Percentiles rank a stretch among this genome's conserved stretches.
Evolutionary conservation across 305 asterid species (phyloP).

Genomic region (Coffea humblotiana): DNA sequence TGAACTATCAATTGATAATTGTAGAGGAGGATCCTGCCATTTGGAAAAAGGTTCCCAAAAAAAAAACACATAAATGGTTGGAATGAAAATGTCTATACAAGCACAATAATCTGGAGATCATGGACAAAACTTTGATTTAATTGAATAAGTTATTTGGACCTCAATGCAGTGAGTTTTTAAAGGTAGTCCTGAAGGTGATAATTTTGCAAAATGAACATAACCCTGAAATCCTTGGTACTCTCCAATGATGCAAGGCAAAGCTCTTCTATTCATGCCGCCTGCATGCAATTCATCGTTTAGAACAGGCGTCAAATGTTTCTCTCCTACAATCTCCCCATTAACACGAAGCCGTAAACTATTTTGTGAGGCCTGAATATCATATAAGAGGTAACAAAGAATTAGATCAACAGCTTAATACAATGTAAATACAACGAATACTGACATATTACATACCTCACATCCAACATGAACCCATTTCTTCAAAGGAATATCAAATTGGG

Average conservation of each 20-base stretch:
- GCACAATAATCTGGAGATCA: background rate
- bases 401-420: background rate
- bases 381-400: background rate
- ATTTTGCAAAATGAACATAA: conserved; percentile 52
- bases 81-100: background rate
- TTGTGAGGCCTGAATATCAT: conserved; percentile 46
- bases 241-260: conserved; percentile 51
- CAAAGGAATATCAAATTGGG: conserved; percentile 52
- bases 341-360: conserved; percentile 55
- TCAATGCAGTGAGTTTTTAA: conserved; percentile 46
- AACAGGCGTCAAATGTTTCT: conserved; percentile 47
- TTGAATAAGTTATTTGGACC: conserved; percentile 32
- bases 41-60: background rate
- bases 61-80: conserved; percentile 4
- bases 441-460: conserved; percentile 58
- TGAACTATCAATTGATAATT: conserved; percentile 60
- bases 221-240: conserved; percentile 44
- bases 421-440: background rate
- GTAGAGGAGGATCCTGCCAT: conserved; percentile 70
- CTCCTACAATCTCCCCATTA: conserved; percentile 67
- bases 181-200: conserved; percentile 35
- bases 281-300: conserved; percentile 32
- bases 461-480: conserved; percentile 89
- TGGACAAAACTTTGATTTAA: background rate
- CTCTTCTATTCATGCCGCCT: conserved; percentile 37